Evolutionary conservation across 2,329 filamentous ascomycete species (phyloP).

Genomic region (Passalora sequoiae): DNA sequence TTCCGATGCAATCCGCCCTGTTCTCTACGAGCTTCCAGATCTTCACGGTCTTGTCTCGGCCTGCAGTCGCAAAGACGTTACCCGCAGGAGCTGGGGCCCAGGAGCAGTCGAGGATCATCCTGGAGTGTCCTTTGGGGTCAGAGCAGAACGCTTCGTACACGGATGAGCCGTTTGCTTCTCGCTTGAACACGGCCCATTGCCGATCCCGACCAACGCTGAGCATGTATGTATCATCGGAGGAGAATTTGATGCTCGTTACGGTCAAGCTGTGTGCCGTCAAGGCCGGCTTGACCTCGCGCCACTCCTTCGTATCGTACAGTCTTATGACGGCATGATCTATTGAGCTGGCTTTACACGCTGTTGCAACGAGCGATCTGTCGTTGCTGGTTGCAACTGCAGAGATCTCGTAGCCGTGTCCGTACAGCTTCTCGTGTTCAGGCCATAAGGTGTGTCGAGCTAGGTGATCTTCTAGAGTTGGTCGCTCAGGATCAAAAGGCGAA

Average conservation of each 20-base stretch:
- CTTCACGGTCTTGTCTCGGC: conserved; percentile 77
- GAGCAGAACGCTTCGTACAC: conserved; percentile 56
- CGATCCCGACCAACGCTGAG: conserved; percentile 87
- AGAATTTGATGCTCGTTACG: conserved; percentile 76
- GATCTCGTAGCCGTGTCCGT: conserved; percentile 96
- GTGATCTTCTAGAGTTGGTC: conserved; percentile 84
- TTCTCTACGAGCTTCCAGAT: conserved; percentile 45
- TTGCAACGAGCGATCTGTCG: conserved; percentile 72
- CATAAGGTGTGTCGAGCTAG: conserved; percentile 86
- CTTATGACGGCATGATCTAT: conserved; percentile 92
- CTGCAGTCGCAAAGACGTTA: conserved; percentile 73
- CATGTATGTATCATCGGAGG: conserved; percentile 64
- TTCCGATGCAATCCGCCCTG: conserved; percentile 21
- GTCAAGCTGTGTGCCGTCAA: conserved; percentile 83
- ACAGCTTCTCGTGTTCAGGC: conserved; percentile 94
- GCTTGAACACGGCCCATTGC: conserved; percentile 79
- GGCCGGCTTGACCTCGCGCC: conserved; percentile 81
- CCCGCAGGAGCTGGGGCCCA: conserved; percentile 60
- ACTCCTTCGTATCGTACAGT: conserved; percentile 77
- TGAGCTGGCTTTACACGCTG: conserved; percentile 87
- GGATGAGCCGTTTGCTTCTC: conserved; percentile 36
- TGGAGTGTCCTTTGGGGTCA: conserved; percentile 78
- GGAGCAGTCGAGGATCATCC: conserved; percentile 86
- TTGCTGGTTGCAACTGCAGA: conserved; percentile 76
- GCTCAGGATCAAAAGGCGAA: conserved; percentile 59